Evolutionary conservation across 2,329 filamentous ascomycete species (phyloP), one percentile per base, ranked within the genome.

Genomic region (Monilinia vaccinii-corymbosi): DNA sequence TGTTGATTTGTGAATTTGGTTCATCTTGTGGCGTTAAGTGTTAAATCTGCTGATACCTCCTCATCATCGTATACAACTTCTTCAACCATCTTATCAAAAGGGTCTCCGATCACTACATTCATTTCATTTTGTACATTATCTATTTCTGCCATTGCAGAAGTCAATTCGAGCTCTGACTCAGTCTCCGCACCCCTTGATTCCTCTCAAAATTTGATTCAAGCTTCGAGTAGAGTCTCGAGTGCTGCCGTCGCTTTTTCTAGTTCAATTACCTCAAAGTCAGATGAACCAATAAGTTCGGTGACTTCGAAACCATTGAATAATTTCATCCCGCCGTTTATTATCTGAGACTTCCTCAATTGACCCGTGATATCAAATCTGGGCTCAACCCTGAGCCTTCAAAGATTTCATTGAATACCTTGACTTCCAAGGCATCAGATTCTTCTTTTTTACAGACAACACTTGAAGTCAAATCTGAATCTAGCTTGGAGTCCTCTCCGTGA

Each of bases 41-140:
- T 55, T 55, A 55, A 49, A 60, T 48, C 18, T 55, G 46, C 57
- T 60, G 57, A 60, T 55, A 31, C 4, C n/a, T 58, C 18, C 32
- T 31, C 36, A 32, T 14, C 21, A 31, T 46, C 45, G 36, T 47
- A 60, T 56, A n/a, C 46, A 60, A 46, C 34, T 31, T 36, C 21
- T 32, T 38, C 57, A 28, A 42, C 21, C 51, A 56, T 31, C 60
- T 46, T 13, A 52, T 58, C 60, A 38, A 60, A 55, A 60, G 49
- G 45, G 18, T 47, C 57, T 60, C 32, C 56, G 34, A 55, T 36
- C 44, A 48, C 34, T 56, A 52, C 48, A 48, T 44, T 59, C 48
- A 45, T 60, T 51, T 45, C 40, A 47, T 46, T 23, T 18, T 44
- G 45, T 36, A 48, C 36, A 36, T 56, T 40, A 8, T 25, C 44